Base-by-base conservation (phyloP, 768 basidiomycete species). In the Xerocomellus amylosporus region DNA sequence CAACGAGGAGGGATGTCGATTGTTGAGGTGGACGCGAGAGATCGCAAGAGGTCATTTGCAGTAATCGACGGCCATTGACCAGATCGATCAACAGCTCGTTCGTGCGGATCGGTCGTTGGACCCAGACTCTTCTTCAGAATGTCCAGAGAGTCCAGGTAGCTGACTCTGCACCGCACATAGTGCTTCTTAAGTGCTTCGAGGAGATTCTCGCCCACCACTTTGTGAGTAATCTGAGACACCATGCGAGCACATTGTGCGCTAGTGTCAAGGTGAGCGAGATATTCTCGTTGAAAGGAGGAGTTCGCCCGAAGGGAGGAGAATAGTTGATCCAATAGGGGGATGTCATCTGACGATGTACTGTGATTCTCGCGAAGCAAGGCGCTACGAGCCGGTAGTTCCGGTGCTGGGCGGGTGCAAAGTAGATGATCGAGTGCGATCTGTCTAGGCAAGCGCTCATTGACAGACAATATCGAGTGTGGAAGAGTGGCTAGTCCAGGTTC, bases 41-140 rank as follows among this genome's bases (percentile, higher is more conserved):
- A 20, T 20, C 19, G 39, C 5, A 40, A 20, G 19, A 40, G 39
- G 13, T 5, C 9, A 40, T 20, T 0, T 13, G 39, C 19, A 2
- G 39, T 20, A 13, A 12, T 14, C 5, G 5, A 19, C 5, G 39
- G 39, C 39, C 39, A 40, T 5, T 40, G 39, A 12, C 39, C 39
- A 13, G 5, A 40, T 40, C 9, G 39, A 20, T 40, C 5, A 5
- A 40, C 12, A 2, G 7, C 10, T 14, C 3, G 39, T 13, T 13
- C 39, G 79, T 51, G 28, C 9, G 10, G 9, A 40, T 19, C 19
- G 12, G 39, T 12, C 2, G 13, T 20, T 12, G 13, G 10, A 10
- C 19, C 39, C 9, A 40, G 19, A 10, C 39, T 40, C 39, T 20
- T 2, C 26, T 15, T 28, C 15, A 65, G 28, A 13, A 15, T 9